phyloP scores from a whole-genome alignment of 75 land plant species.

The Pseudotsuga menziesii region DNA sequence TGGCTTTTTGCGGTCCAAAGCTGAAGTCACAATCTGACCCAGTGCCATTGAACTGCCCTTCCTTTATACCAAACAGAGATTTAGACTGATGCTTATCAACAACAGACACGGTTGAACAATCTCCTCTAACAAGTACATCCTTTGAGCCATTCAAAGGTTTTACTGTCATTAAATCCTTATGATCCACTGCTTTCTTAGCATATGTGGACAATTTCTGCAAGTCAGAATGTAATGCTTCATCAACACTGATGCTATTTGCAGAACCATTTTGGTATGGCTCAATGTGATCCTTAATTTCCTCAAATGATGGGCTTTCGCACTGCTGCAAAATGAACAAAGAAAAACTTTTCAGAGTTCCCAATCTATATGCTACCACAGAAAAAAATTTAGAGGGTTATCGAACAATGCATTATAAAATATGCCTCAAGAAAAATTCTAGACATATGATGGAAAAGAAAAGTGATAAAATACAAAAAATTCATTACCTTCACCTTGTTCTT shows the following conservation, averaged over 20 bases:
- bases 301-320: neutral
- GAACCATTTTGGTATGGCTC: too few relatives aligned
- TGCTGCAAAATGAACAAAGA: neutral
- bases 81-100: neutral
- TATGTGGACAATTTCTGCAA: neutral
- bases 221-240: neutral
- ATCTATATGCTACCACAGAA: neutral
- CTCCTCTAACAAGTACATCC: neutral
- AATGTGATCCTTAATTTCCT: too few relatives aligned
- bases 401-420: neutral
- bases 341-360: neutral
- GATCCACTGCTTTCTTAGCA: neutral
- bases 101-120: neutral
- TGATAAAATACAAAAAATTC: neutral
- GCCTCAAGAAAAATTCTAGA: neutral
- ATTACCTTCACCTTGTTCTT: conserved; percentile 5
- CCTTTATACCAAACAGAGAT: neutral
- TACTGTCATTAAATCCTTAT: neutral
- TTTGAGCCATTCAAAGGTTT: neutral
- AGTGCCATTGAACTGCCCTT: neutral
- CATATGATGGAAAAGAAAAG: neutral
- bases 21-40: neutral
- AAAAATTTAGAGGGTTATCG: neutral
- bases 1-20: neutral
- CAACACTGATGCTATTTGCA: too few relatives aligned